Evolutionary conservation across 805 yeast genomes (phyloP), one percentile per base, ranked within the genome.

Genomic region (Yarrowia sp.): DNA sequence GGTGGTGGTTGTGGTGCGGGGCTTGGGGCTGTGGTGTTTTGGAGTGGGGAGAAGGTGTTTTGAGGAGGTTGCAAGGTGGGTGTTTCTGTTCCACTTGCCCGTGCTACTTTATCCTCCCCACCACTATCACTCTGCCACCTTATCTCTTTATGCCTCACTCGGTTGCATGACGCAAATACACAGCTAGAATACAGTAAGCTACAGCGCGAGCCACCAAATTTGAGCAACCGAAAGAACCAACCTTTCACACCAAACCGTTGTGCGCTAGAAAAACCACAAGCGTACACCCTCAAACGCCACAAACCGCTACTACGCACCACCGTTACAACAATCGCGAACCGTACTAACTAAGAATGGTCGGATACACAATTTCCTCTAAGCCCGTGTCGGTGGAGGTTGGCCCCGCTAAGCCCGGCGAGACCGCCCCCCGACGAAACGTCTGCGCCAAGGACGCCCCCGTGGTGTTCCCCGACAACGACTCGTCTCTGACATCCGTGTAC

Each of bases 401-500:
- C 40, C 72, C 77, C 10, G 77, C 76, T 46, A 68, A 69, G 52
- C 71, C 71, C 10, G 77, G 78, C 44, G 80, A 78, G 70, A 72
- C 78, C n/a, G 77, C 79, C 1, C 76, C 75, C 14, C 75, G 74
- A 63, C 75, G 81, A 65, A 76, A 74, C 72, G 70, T 69, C 68
- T 66, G 66, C 53, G 77, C 78, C 58, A 72, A 71, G 24, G 75
- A 76, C 46, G 74, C 68, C 39, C 80, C 88, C 8, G 74, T 89
- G 55, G 77, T 76, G 7, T 83, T 86, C 73, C 98, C 98, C 7
- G 70, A 74, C 17, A 91, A 86, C 69, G 67, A 63, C 44, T 82
- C 84, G 69, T 85, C 85, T 66, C 86, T 90, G 69, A 80, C 83
- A 66, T 90, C 94, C 6, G 81, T 92, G 24, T 89, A 86, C 71